Percentiles rank a stretch among this genome's conserved stretches.
Conservation (phyloP, 805 yeast species). For the Myxozyma kluyveri region DNA sequence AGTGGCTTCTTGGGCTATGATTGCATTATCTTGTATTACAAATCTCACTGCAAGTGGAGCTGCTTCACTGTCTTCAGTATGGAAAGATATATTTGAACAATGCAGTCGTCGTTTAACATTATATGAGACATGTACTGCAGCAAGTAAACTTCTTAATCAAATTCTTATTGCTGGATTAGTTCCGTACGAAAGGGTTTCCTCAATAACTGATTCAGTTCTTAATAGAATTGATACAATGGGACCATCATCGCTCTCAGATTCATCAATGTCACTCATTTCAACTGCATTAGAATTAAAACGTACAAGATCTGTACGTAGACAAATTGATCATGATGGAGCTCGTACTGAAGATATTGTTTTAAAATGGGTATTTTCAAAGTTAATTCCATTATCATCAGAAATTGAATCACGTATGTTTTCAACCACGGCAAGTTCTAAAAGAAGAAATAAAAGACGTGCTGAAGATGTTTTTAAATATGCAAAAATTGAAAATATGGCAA, state of each 20-base stretch:
- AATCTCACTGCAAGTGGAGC: background rate
- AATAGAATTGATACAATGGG: constrained; percentile 14
- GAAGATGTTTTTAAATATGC: no score
- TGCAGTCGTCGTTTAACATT: constrained; percentile 12
- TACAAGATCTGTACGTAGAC: background rate
- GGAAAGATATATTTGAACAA: constrained; percentile 13
- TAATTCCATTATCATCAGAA: no score
- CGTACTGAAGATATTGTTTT: background rate
- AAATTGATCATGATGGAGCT: background rate
- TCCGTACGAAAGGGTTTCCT: background rate
- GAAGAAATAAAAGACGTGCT: no score
- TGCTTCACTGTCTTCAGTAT: background rate
- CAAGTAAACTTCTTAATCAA: constrained; percentile 12
- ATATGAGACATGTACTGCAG: constrained; percentile 9
- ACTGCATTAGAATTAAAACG: background rate
- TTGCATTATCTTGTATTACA: constrained; percentile 8
- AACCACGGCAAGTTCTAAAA: no score
- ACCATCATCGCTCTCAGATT: constrained; percentile 6
- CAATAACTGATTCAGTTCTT: constrained; percentile 1
- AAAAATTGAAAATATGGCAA: no score
- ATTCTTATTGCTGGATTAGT: constrained; percentile 1
- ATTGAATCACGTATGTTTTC: no score
- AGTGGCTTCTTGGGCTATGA: constrained; percentile 23
- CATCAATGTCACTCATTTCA: constrained; percentile 5
- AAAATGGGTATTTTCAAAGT: constrained; percentile 5